Base-by-base conservation (phyloP, 1,284 basidiomycete genomes). In the Phylloboletellus chloephorus region DNA sequence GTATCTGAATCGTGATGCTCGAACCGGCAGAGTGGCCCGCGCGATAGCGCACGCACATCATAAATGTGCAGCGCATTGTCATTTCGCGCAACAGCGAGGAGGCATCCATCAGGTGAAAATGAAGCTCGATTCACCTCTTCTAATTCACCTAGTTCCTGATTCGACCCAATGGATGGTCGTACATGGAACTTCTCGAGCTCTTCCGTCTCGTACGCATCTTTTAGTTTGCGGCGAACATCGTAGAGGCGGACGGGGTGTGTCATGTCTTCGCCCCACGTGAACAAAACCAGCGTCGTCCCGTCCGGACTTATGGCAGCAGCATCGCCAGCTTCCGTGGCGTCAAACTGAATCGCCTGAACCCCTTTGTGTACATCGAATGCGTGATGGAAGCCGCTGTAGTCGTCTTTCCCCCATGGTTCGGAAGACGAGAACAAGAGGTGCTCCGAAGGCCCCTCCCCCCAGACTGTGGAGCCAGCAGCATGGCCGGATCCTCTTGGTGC, bases 21-120 rank as follows among this genome's bases (percentile, higher is more conserved):
- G 50, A 75, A 79, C 13, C 61, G 61, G 38, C 67, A 69, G 25
- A 82, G 51, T 12, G 68, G 60, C 2, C 71, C 68, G 9, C 65
- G 63, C 12, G 60, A 53, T 12, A 81, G 52, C 53, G 69, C 75
- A 9, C 83, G 72, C 6, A 69, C 53, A 53, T 86, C 82, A 49
- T 84, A 86, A 1, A 86, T 54, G 43, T 82, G 76, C 0, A 68
- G 62, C 24, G 54, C 55, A 48, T 83, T 80, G 53, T 86, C 80
- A 31, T 59, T 75, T 31, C 81, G 68, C 5, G 69, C 78, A 4
- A 80, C 51, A 4, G 80, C 78, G 5, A 86, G 64, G 49, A 77
- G 75, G 5, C 76, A 58, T 6, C 73, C 74, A 48, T 83, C 82
- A 0, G 79, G 70, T 51, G 79, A 82, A 54, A 76, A 79, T 1